A percentile compares a stretch with the other conserved stretches of the same genome.
These are phyloP conservation scores for Ambrosia hybrid DNA, from an alignment of 140 eudicot species.

Conservation along the genomic window DNA sequence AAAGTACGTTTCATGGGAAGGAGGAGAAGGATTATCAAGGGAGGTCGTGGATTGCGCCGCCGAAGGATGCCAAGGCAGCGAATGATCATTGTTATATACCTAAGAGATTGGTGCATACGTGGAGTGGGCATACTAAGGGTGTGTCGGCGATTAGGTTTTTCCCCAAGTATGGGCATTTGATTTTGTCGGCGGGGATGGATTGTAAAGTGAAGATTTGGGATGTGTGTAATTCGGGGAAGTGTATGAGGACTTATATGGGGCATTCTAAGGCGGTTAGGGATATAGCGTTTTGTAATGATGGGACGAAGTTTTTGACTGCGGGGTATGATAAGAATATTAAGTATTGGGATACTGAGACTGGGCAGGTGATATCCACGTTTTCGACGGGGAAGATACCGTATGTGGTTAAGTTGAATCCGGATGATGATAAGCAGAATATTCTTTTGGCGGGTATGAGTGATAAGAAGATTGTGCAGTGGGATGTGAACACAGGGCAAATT, in stretches of 20 bases:
- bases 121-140: conserved; percentile 98
- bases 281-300: conserved; percentile 88
- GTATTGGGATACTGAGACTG: conserved; percentile 99
- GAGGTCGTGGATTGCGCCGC: conserved; percentile 92
- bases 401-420: conserved; percentile 93
- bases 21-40: conserved; percentile 98
- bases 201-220: conserved; percentile 96
- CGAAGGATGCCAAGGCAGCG: conserved; percentile 78
- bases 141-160: conserved; percentile 93
- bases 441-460: conserved; percentile 98
- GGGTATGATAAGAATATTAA: conserved; percentile 93
- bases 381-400: conserved; percentile 94
- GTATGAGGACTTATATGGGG: conserved; percentile 99
- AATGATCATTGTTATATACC: conserved; percentile 96
- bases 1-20: conserved; percentile 92
- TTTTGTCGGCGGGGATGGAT: conserved; percentile 96
- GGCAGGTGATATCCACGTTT: conserved; percentile 89
- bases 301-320: conserved; percentile 83
- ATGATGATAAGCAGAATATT: conserved; percentile 95
- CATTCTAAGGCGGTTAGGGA: conserved; percentile 91
- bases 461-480: conserved; percentile 99
- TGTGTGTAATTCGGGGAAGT: conserved; percentile 85
- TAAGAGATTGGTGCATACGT: conserved; percentile 87
- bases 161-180: conserved; percentile 85
- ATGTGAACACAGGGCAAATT: conserved; percentile 74